Percentiles rank a stretch among this genome's conserved stretches.
These are phyloP conservation scores for Elongisporangium prolatum DNA, from an alignment of 352 stramenopile genomes.

Conservation along the genomic window DNA sequence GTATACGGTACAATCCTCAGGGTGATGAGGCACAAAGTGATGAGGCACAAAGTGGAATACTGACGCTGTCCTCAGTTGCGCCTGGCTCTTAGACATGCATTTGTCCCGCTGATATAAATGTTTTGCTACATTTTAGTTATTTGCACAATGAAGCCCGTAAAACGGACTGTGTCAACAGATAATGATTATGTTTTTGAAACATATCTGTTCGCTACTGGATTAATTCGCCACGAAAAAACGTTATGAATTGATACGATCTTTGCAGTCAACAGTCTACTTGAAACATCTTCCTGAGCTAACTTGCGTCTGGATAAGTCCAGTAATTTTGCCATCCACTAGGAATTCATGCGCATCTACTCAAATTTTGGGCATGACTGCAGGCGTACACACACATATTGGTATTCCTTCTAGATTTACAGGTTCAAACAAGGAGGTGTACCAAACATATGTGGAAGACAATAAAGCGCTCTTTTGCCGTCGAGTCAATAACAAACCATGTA, in stretches of 20 bases:
- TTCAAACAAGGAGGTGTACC: too few relatives aligned
- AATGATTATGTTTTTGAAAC: too few relatives aligned
- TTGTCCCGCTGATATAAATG: background rate
- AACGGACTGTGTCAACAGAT: too few relatives aligned
- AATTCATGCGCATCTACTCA: background rate
- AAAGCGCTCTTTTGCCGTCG: background rate
- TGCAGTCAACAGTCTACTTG: background rate
- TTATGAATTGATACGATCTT: background rate
- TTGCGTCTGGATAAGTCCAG: background rate
- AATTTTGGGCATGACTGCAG: background rate
- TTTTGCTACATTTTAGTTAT: background rate
- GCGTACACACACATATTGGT: background rate
- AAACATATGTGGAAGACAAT: too few relatives aligned
- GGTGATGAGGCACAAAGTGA: background rate
- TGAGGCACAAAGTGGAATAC: background rate
- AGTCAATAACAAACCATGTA: background rate
- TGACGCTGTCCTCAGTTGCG: too few relatives aligned
- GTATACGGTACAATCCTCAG: background rate
- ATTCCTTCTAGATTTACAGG: background rate
- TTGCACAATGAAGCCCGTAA: background rate
- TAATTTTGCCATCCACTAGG: background rate
- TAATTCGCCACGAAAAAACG: background rate
- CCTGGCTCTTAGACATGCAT: background rate
- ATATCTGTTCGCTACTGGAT: too few relatives aligned
- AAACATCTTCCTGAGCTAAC: background rate